A percentile compares a stretch with the other conserved stretches of the same genome.
These are phyloP conservation scores for Salix brachista DNA, from an alignment of 345 rosid species.

Conservation along the genomic window DNA sequence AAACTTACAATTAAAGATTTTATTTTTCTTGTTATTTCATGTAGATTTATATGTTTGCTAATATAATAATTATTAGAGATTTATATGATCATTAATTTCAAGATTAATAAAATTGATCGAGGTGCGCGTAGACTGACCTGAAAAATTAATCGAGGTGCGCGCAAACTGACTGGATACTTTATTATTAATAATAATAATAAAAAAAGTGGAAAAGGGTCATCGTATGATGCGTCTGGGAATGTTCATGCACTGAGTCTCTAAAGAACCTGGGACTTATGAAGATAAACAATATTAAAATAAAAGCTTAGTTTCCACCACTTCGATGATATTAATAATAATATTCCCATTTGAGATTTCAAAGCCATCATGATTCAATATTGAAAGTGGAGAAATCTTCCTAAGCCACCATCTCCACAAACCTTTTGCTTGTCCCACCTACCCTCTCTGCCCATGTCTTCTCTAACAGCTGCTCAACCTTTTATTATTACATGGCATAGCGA, in stretches of 20 bases:
- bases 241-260: background rate
- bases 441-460: background rate
- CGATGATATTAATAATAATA: constrained; percentile 9
- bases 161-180: rapidly evolving
- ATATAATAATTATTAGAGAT: rapidly evolving
- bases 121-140: rapidly evolving
- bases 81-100: no score
- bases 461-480: constrained; percentile 1
- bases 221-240: background rate
- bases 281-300: background rate
- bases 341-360: constrained; percentile 35
- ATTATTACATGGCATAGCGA: background rate
- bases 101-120: rapidly evolving
- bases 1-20: no score
- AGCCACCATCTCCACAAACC: constrained; percentile 30
- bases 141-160: rapidly evolving
- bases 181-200: no score
- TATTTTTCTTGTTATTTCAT: no score
- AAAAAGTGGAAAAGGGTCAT: background rate
- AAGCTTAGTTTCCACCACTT: constrained; percentile 26
- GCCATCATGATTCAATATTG: constrained; percentile 29
- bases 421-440: constrained; percentile 22
- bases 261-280: background rate
- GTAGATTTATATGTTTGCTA: no score
- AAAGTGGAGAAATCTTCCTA: constrained; percentile 39